Base-by-base conservation (phyloP, 495 filamentous ascomycete genomes). In the Penicillium alfredii region DNA sequence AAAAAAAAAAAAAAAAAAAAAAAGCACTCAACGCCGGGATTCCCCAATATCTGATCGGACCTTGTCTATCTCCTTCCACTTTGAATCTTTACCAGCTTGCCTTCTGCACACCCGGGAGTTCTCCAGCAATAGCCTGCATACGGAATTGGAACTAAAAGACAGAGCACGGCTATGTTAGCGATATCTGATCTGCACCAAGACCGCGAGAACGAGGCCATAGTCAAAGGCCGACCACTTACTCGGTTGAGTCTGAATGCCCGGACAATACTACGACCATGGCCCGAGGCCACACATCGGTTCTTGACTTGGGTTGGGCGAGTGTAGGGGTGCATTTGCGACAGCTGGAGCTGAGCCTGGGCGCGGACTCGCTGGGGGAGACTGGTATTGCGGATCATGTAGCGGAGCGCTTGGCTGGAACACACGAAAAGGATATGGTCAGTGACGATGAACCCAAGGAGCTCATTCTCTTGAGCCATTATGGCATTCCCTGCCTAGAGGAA, bases 81-180 rank as follows among this genome's bases (percentile, higher is more conserved):
- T n/a, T n/a, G n/a, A n/a, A n/a, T n/a, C n/a, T n/a, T 51, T 63
- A 97, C 92, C 92, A 98, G 58, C 82, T 88, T 6, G 93, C 92
- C 72, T 96, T 97, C 71, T 79, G 84, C 27, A 97, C 92, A 35
- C 92, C 92, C 0, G 92, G 92, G 22, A 98, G 57, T 38, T 88
- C 78, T 37, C 93, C 92, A n/a, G 71, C 79, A 30, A 94, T 59
- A 2, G 93, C 92, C 60, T 94, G 80, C 63, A 89, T 64, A 57
- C 92, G 73, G 70, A 98, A 97, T 68, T 87, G 84, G 68, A 72
- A 98, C 89, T 97, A 53, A 29, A 47, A 44, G 35, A 3, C 23
- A 16, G 40, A 32, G 9, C 25, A 20, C 9, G 30, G 15, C 15
- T 9, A 41, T 20, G 41, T 72, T 28, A 72, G 56, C 38, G 20